Evolutionary conservation across 1,284 basidiomycete genomes (phyloP).

Genomic region (Chalciporus sp.): DNA sequence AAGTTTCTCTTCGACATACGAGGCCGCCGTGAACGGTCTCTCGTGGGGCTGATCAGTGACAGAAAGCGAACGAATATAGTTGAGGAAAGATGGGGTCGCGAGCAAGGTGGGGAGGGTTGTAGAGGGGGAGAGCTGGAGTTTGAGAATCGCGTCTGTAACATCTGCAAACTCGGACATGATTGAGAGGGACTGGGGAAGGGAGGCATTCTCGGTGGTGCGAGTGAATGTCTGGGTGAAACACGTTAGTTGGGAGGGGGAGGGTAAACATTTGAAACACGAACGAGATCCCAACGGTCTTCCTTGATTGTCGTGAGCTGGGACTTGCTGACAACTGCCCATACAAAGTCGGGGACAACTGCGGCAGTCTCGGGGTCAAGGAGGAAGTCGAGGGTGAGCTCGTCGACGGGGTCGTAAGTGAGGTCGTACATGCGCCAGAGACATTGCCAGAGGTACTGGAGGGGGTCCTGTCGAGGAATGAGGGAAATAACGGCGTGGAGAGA

Average conservation of each 20-base stretch:
- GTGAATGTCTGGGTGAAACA: slow-evolving; percentile 65
- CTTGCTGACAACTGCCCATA: slow-evolving; percentile 85
- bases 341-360: slow-evolving; percentile 62
- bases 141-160: slow-evolving; percentile 78
- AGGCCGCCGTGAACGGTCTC: slow-evolving; percentile 51
- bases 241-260: slow-evolving; percentile 2
- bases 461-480: slow-evolving; percentile 82
- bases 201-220: slow-evolving; percentile 68
- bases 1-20: slow-evolving; percentile 29
- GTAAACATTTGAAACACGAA: slow-evolving; percentile 41
- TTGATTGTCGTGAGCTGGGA: slow-evolving; percentile 70
- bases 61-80: slow-evolving; percentile 78
- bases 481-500: slow-evolving; percentile 80
- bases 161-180: slow-evolving; percentile 86
- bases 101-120: slow-evolving; percentile 61
- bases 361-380: slow-evolving; percentile 60
- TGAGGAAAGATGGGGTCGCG: slow-evolving; percentile 63
- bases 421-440: slow-evolving; percentile 67
- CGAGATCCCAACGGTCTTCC: slow-evolving; percentile 82
- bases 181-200: slow-evolving; percentile 60
- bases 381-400: slow-evolving; percentile 76
- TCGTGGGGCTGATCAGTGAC: slow-evolving; percentile 83
- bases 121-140: slow-evolving; percentile 47
- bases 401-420: slow-evolving; percentile 68
- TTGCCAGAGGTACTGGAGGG: slow-evolving; percentile 67